A percentile compares a stretch with the other conserved stretches of the same genome.
These are phyloP conservation scores for Neofusicoccum sp. DNA, from an alignment of 2,329 filamentous ascomycete genomes.

Conservation along the genomic window DNA sequence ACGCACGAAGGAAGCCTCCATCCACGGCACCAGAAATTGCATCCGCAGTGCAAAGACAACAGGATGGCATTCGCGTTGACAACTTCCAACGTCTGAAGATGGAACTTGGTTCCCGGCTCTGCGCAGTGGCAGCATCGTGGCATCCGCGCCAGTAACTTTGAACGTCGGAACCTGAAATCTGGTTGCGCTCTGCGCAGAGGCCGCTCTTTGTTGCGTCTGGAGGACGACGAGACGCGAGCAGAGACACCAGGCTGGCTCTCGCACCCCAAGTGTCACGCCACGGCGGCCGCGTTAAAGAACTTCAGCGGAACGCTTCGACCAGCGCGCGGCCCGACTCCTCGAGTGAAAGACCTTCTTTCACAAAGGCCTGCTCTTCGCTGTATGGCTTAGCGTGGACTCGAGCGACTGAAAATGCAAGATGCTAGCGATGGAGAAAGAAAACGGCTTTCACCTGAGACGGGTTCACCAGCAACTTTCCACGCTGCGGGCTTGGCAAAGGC, in stretches of 20 bases:
- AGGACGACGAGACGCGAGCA: background rate
- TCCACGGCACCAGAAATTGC: constrained; percentile 12
- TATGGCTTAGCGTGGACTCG: no score
- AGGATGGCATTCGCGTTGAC: background rate
- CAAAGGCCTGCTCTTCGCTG: background rate
- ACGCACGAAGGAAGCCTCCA: background rate
- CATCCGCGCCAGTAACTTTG: constrained; percentile 8
- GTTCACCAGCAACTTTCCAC: no score
- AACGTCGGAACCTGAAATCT: constrained; percentile 11
- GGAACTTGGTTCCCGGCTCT: constrained; percentile 8
- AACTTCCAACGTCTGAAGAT: constrained; percentile 11
- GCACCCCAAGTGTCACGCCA: constrained; percentile 2
- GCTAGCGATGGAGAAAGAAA: no score
- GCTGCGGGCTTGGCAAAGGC: background rate
- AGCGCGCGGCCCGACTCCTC: background rate
- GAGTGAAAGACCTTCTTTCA: background rate
- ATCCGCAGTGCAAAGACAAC: background rate
- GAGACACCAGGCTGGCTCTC: background rate
- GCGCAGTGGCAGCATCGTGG: constrained; percentile 5
- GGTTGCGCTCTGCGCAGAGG: constrained; percentile 9
- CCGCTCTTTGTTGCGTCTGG: background rate
- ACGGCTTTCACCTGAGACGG: no score
- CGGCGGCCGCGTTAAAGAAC: background rate
- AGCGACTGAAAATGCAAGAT: no score
- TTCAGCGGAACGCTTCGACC: background rate